Evolutionary conservation across 768 basidiomycete species (phyloP), one percentile per base, ranked within the genome.

Genomic region (Mycena amicta): DNA sequence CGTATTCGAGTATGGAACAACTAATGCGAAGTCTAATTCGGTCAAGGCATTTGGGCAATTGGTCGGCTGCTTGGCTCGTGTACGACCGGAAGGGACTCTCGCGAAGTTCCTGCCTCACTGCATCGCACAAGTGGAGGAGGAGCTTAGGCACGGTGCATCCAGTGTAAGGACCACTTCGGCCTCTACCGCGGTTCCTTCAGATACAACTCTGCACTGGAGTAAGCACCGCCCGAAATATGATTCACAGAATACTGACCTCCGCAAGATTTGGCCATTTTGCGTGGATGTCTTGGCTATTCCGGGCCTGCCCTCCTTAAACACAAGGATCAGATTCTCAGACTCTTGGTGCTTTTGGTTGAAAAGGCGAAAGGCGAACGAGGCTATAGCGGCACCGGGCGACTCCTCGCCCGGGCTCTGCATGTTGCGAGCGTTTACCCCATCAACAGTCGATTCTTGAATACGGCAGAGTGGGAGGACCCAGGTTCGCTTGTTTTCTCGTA

Each of bases 181-280:
- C 4, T 84, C 88, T 63, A 80, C 83, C 31, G 86, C 88, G 11
- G 81, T 90, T 2, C 88, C 92, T 5, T 91, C 90, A 2, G 92
- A 93, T 64, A 93, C 92, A 5, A 93, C 93, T 5, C 76, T 98
- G 52, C 95, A 97, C 70, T 97, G 95, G 92, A 95, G 92, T 93
- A 66, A 74, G 86, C 12, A n/a, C n/a, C n/a, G n/a, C n/a, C n/a
- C n/a, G n/a, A n/a, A n/a, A n/a, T n/a, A n/a, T n/a, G n/a, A n/a
- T n/a, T n/a, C n/a, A n/a, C n/a, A n/a, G n/a, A n/a, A n/a, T n/a
- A n/a, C n/a, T n/a, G n/a, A n/a, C n/a, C n/a, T n/a, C n/a, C n/a
- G n/a, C 6, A 62, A 92, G 92, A 93, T 71, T 80, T 95, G 71
- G 80, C 88, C 5, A 89, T 96, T 39, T 77, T 96, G 23, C 85